phyloP scores from a whole-genome alignment of 176 grass and related monocot genomes.

The Typha latifolia region DNA sequence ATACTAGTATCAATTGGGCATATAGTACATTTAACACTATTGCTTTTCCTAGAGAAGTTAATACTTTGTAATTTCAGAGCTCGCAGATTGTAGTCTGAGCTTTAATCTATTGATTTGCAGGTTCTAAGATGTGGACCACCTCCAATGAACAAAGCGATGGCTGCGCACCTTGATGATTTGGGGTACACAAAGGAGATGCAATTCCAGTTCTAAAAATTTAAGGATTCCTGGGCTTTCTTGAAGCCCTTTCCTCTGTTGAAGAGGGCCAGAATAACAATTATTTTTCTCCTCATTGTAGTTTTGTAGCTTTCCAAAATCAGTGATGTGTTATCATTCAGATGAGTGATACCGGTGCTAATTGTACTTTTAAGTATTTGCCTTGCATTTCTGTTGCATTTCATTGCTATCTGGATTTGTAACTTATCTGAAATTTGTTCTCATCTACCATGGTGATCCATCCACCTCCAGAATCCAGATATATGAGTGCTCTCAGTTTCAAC shows the following conservation, averaged over 20 bases:
- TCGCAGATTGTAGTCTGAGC: not conserved
- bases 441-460: no score
- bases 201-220: constrained; percentile 66
- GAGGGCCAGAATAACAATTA: not conserved
- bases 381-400: no score
- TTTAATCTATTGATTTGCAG: constrained; percentile 25
- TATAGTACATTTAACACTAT: not conserved
- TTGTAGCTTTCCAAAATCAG: not conserved
- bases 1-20: no score
- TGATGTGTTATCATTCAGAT: no score
- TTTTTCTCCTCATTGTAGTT: not conserved
- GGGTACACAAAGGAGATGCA: constrained; percentile 90
- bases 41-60: not conserved
- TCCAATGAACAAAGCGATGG: constrained; percentile 99
- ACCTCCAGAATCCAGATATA: no score
- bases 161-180: constrained; percentile 65
- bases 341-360: no score
- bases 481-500: no score
- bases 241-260: not conserved
- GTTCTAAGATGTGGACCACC: constrained; percentile 89
- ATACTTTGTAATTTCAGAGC: not conserved
- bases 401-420: no score
- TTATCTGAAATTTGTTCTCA: no score
- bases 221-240: not conserved
- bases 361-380: no score